Base-by-base conservation (phyloP, 805 yeast species). In the Pichia membranifaciens region DNA sequence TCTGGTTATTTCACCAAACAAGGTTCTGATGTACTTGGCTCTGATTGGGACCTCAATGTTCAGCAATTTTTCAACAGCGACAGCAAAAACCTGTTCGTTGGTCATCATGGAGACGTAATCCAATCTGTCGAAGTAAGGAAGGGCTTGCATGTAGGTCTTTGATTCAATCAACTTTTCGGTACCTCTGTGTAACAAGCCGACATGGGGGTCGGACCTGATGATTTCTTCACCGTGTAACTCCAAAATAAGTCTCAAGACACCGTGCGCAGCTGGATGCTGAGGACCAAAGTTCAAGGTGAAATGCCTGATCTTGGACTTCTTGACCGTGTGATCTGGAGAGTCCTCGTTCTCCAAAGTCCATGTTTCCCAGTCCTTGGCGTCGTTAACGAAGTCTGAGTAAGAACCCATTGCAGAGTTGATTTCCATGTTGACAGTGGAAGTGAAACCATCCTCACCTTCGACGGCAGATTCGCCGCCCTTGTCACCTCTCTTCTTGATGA, bases 231-330 rank as follows among this genome's bases (percentile, higher is more conserved):
- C 96, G 61, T 84, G 85, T 52, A 87, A 76, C 70, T 87, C 96
- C 61, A 87, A 72, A 66, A 87, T 87, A 66, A 87, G 74, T 64
- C 95, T 78, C 72, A 87, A 73, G 68, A 87, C 96, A 56, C 96
- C 96, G 71, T 87, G 96, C 25, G 95, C 95, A 52, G 96, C 96
- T 21, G 96, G 96, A 72, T 87, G 96, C 70, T 87, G 96, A 42
- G 96, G 96, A 33, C 95, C 96, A 64, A 87, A 87, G 69, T 87
- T 87, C 64, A 87, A 81, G 43, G 95, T 87, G 72, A 87, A 87
- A 64, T 86, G 95, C 66, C 95, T 81, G 61, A 87, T 81, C 65
- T 85, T 75, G 18, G 70, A 65, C 55, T 68, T 68, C 49, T 67
- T 58, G 18, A 62, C 58, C 10, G 62, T 61, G 44, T 51, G 65